Evolutionary conservation across 1,284 basidiomycete genomes (phyloP).

Genomic region (Megacollybia platyphylla): DNA sequence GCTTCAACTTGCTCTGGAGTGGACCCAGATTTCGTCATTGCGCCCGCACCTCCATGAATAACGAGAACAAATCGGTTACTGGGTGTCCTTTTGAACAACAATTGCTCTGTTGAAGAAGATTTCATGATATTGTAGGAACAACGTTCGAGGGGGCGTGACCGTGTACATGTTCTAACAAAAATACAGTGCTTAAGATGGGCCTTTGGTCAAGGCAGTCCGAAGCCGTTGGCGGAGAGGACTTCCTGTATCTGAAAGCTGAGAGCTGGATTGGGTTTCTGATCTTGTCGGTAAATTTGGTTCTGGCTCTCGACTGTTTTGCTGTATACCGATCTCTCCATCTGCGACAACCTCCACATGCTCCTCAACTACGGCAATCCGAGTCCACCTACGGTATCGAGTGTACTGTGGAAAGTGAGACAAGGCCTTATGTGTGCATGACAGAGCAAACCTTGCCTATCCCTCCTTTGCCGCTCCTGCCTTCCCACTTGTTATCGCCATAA

Average conservation of each 20-base stretch:
- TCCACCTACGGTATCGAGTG: slow-evolving; percentile 77
- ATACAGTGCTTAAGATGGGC: not conserved
- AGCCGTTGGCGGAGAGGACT: slow-evolving; percentile 12
- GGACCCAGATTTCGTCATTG: slow-evolving; percentile 43
- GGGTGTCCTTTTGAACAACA: too few relatives aligned
- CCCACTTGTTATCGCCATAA: slow-evolving; percentile 96
- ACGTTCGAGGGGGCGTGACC: too few relatives aligned
- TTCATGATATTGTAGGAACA: too few relatives aligned
- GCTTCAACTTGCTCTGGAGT: slow-evolving; percentile 46
- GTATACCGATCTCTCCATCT: slow-evolving; percentile 19
- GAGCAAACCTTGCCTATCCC: slow-evolving; percentile 66
- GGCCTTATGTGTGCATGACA: not conserved
- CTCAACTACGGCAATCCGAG: slow-evolving; percentile 64
- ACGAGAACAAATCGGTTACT: slow-evolving; percentile 35
- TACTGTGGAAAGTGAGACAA: slow-evolving; percentile 32
- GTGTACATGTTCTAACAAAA: too few relatives aligned
- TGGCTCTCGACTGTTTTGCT: not conserved
- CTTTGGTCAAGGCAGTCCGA: not conserved
- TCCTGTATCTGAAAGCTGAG: slow-evolving; percentile 3
- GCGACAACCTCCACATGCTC: slow-evolving; percentile 53
- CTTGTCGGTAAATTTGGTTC: slow-evolving; percentile 2
- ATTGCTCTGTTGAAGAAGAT: too few relatives aligned
- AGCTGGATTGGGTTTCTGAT: slow-evolving; percentile 1
- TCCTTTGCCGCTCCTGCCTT: slow-evolving; percentile 60
- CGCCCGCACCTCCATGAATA: slow-evolving; percentile 73